Base-by-base conservation (phyloP, 75 land plant species). In the Sequoiadendron giganteum region DNA sequence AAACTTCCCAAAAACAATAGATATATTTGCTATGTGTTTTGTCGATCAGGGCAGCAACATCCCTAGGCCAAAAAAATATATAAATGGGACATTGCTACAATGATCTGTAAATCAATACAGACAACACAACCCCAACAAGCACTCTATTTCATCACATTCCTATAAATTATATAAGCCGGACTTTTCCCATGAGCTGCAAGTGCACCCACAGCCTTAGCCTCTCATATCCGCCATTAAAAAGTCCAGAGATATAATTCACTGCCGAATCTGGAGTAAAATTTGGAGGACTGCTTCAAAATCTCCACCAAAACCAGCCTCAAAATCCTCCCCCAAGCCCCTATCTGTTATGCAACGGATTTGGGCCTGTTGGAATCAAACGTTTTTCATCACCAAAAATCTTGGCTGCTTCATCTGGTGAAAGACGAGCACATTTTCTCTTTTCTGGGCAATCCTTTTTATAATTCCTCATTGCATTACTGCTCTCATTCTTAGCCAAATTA, bases 341-440 rank as follows among this genome's bases (percentile, higher is more conserved):
- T 82, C 84, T 42, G 11, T 82, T 82, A 82, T 82, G 84, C 49
- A 82, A n/a, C 15, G 84, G 84, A 82, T 82, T 82, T 13, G 84
- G 84, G 54, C 84, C 84, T 19, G 84, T 82, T 18, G 84, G 84
- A 82, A 47, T 82, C 48, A 10, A 8, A 47, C 84, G 84, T 47
- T 82, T 82, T 13, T 82, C 84, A n/a, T 42, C 84, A 2, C 47
- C 84, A n/a, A 82, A 45, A 30, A 28, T 82, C 14, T n/a, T 28
- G 21, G 28, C 52, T 1, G 10, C 40, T n/a, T 43, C n/a, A 42
- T 40, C 83, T 13, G 84, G 84, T 1, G 84, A 82, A 5, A 82
- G 84, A 82, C 3, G 34, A 47, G 1, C 32, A 11, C 15, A 45
- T 32, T 45, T 82, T n/a, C 10, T 82, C 30, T 47, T 82, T 34